Conservation (phyloP, 2,329 filamentous ascomycete species). For the Salinomyces thailandicus region DNA sequence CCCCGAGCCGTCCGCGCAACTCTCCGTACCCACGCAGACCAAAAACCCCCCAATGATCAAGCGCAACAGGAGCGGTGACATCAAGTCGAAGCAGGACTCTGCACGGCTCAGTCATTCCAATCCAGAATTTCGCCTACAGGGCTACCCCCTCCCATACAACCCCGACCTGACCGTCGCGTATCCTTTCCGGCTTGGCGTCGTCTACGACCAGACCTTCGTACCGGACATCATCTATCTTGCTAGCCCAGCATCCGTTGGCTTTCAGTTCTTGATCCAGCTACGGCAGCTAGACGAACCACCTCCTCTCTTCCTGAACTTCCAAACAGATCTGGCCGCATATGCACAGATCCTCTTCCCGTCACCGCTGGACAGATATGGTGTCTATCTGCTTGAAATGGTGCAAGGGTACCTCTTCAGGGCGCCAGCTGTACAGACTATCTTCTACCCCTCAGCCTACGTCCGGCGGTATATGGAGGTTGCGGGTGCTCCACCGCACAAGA, state of each 20-base stretch:
- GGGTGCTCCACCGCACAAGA: constrained; percentile 45
- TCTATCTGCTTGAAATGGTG: constrained; percentile 51
- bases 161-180: constrained; percentile 61
- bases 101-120: constrained; percentile 25
- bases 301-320: constrained; percentile 57
- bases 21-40: constrained; percentile 7
- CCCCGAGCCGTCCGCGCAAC: constrained; percentile 11
- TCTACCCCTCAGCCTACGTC: constrained; percentile 58
- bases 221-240: constrained; percentile 62
- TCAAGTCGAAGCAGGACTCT: constrained; percentile 17
- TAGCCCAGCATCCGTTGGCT: constrained; percentile 58
- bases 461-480: constrained; percentile 49
- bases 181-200: constrained; percentile 52
- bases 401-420: constrained; percentile 59
- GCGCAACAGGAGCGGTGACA: constrained; percentile 19
- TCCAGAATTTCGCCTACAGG: constrained; percentile 50
- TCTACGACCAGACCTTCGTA: constrained; percentile 52
- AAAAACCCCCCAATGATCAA: constrained; percentile 19
- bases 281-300: constrained; percentile 48
- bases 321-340: constrained; percentile 61
- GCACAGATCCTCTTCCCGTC: constrained; percentile 58
- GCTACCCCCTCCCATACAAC: constrained; percentile 60
- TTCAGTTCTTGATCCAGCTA: constrained; percentile 60
- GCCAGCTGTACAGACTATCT: constrained; percentile 52
- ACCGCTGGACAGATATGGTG: constrained; percentile 50